Evolutionary conservation across 805 yeast genomes (phyloP).

Genomic region (Priceomyces medius): DNA sequence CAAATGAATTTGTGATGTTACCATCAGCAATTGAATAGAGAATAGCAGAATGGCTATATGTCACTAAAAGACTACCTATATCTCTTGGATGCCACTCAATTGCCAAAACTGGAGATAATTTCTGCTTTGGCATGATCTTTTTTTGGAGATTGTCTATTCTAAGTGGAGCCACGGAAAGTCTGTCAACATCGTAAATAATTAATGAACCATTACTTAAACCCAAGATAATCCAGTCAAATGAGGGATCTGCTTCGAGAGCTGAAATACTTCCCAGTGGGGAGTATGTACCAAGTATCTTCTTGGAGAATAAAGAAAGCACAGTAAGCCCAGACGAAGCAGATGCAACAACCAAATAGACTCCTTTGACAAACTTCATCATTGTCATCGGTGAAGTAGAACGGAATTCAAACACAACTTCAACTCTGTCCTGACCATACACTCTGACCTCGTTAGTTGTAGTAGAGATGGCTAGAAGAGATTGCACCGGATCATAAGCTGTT

Average conservation of each 20-base stretch:
- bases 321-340: constrained; percentile 56
- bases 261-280: constrained; percentile 67
- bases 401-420: constrained; percentile 62
- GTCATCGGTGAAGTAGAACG: constrained; percentile 51
- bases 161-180: constrained; percentile 64
- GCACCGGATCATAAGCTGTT: constrained; percentile 83
- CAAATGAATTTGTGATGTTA: constrained; percentile 53
- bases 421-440: constrained; percentile 82
- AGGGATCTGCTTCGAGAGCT: constrained; percentile 75
- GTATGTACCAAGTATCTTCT: constrained; percentile 57
- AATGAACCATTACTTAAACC: constrained; percentile 79
- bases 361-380: constrained; percentile 67
- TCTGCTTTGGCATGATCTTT: constrained; percentile 52
- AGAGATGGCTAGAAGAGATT: constrained; percentile 78
- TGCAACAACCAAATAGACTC: constrained; percentile 74
- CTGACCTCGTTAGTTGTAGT: constrained; percentile 70
- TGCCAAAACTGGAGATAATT: constrained; percentile 61
- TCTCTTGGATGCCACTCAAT: constrained; percentile 89
- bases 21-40: constrained; percentile 65
- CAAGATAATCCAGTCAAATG: constrained; percentile 79
- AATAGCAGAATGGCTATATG: constrained; percentile 69
- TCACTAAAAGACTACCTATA: constrained; percentile 70
- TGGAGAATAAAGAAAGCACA: constrained; percentile 68
- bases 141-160: constrained; percentile 73
- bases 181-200: constrained; percentile 75